phyloP scores from a whole-genome alignment of 1,139 yeast genomes.

The Protomyces macrosporus region DNA sequence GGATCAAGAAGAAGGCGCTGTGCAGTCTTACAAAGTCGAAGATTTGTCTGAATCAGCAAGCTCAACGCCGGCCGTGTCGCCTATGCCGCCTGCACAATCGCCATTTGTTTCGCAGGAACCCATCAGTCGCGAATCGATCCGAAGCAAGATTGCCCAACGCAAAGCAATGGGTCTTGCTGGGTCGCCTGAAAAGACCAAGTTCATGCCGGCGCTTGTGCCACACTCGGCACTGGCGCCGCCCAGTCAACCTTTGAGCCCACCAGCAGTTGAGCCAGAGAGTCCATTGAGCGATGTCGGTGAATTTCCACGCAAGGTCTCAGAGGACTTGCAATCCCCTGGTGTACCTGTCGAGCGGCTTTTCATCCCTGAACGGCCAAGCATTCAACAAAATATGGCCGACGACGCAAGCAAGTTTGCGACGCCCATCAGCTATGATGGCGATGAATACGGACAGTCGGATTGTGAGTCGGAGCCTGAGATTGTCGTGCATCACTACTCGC shows the following conservation, averaged over 20 bases:
- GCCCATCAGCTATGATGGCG: constrained; percentile 22
- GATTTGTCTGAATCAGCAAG: not conserved
- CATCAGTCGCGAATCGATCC: constrained; percentile 13
- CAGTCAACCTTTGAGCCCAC: not conserved
- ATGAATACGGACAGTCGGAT: constrained; percentile 20
- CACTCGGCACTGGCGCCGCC: constrained; percentile 12
- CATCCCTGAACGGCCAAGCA: not conserved
- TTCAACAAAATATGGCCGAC: not conserved
- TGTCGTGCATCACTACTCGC: constrained; percentile 3
- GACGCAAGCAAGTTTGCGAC: not conserved
- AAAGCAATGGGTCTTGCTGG: not conserved
- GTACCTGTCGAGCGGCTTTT: not conserved
- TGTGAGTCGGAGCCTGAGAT: constrained; percentile 1
- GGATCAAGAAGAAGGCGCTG: not conserved
- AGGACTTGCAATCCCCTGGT: not conserved
- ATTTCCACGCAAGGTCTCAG: not conserved
- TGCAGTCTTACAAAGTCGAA: not conserved
- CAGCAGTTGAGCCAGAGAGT: not conserved
- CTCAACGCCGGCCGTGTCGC: not conserved
- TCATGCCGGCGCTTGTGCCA: not conserved
- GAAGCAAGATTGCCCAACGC: constrained; percentile 12
- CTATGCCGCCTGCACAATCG: not conserved
- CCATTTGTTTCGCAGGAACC: constrained; percentile 12
- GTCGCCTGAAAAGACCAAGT: not conserved
- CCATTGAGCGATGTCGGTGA: not conserved